phyloP scores from a whole-genome alignment of 768 basidiomycete genomes.

The Fibroporia radiculosa region DNA sequence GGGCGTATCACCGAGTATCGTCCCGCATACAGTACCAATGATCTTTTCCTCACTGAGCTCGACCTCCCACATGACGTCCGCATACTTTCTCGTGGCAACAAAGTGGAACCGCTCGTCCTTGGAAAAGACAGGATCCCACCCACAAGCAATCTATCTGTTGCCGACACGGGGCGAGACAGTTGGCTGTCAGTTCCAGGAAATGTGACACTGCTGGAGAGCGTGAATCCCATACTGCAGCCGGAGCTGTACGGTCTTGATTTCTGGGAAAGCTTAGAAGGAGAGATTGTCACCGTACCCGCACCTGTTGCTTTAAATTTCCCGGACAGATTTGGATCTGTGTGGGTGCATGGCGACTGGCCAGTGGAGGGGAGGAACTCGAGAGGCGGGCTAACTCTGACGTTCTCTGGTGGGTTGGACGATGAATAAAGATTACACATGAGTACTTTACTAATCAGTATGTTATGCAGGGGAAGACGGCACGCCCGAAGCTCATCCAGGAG shows the following conservation, averaged over 20 bases:
- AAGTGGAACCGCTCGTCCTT: conserved; percentile 41
- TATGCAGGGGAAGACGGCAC: conserved; percentile 29
- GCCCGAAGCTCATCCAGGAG: conserved; percentile 54
- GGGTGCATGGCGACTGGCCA: conserved; percentile 52
- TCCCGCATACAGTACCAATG: conserved; percentile 32
- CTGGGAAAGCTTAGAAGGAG: conserved; percentile 56
- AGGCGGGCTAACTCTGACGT: conserved; percentile 46
- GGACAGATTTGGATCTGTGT: conserved; percentile 48
- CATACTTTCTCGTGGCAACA: conserved; percentile 37
- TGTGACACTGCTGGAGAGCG: conserved; percentile 33
- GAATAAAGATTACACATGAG: conserved; percentile 2
- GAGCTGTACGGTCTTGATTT: conserved; percentile 52
- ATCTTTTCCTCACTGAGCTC: conserved; percentile 45
- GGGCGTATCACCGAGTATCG: conserved; percentile 46
- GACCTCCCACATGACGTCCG: conserved; percentile 34
- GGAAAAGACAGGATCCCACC: conserved; percentile 48
- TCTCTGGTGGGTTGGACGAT: conserved; percentile 25
- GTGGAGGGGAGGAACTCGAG: conserved; percentile 47
- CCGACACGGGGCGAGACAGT: conserved; percentile 46
- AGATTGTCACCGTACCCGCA: conserved; percentile 43
- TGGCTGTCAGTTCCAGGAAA: conserved; percentile 53
- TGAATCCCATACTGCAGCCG: conserved; percentile 42
- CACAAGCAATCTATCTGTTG: conserved; percentile 36
- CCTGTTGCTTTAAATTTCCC: conserved; percentile 43
- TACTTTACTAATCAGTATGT: background rate